Conservation (phyloP, 108 stramenopile species). For the Stephanodiscus minutulus region DNA sequence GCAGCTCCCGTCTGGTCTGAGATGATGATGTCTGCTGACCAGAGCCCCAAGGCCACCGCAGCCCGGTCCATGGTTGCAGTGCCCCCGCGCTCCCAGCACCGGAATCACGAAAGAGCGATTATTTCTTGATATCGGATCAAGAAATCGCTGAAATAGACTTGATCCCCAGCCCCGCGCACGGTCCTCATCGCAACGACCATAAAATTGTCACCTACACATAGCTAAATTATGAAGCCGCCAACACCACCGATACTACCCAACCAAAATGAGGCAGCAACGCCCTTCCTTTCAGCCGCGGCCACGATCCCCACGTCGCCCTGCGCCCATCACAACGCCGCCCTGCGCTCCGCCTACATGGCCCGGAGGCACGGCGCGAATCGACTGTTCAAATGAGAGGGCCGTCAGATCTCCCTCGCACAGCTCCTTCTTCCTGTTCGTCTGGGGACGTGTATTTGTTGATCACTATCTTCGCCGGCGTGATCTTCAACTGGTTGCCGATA, state of each 20-base stretch:
- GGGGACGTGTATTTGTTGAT: slow-evolving; percentile 45
- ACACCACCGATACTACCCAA: neutral
- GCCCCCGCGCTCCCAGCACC: too few species aligned
- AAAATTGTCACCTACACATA: neutral
- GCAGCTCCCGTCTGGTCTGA: too few species aligned
- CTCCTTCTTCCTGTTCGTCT: slow-evolving; percentile 16
- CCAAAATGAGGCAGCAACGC: slow-evolving; percentile 6
- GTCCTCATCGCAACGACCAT: too few species aligned
- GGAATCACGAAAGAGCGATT: too few species aligned
- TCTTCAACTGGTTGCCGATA: slow-evolving; percentile 54
- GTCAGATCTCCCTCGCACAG: slow-evolving; percentile 14
- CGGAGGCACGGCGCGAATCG: slow-evolving; percentile 1
- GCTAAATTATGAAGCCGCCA: neutral
- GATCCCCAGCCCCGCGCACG: too few species aligned
- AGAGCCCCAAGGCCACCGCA: too few species aligned
- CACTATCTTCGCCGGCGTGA: slow-evolving; percentile 45
- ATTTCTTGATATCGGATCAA: too few species aligned
- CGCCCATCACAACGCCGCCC: slow-evolving; percentile 1
- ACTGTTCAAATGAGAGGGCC: slow-evolving; percentile 8
- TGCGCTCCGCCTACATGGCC: slow-evolving; percentile 1
- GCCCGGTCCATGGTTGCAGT: too few species aligned
- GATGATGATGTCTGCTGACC: too few species aligned
- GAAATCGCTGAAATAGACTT: too few species aligned
- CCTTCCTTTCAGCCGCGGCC: slow-evolving; percentile 9
- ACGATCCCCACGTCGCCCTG: slow-evolving; percentile 22